Evolutionary conservation across 345 rosid genomes (phyloP).

Genomic region (Eucalyptus curtisii): DNA sequence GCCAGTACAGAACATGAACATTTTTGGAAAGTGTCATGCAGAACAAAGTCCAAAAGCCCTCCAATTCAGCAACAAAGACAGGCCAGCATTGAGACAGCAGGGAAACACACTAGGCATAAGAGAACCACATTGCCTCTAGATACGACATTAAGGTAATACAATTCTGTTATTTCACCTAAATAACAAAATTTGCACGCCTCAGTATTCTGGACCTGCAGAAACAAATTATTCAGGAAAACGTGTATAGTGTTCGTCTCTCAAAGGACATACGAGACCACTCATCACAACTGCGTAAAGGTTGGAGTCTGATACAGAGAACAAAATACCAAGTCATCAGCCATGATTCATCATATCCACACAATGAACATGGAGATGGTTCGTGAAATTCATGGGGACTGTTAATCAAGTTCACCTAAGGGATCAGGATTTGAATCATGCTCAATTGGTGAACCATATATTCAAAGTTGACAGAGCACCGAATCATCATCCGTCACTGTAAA

Average conservation of each 20-base stretch:
- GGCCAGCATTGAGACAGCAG: background rate
- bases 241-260: background rate
- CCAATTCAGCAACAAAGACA: background rate
- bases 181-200: background rate
- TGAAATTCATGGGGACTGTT: background rate
- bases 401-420: background rate
- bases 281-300: background rate
- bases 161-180: background rate
- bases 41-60: background rate
- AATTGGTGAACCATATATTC: background rate
- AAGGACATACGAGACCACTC: background rate
- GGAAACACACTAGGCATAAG: background rate
- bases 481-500: background rate
- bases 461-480: background rate
- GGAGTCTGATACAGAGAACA: background rate
- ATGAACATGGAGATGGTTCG: background rate
- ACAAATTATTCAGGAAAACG: background rate
- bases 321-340: background rate
- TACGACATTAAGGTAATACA: background rate
- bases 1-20: background rate
- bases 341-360: background rate
- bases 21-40: background rate
- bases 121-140: background rate
- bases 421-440: background rate
- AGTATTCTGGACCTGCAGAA: background rate